Evolutionary conservation across 2,329 filamentous ascomycete genomes (phyloP).

Genomic region (Ceratocystiopsis sp.): DNA sequence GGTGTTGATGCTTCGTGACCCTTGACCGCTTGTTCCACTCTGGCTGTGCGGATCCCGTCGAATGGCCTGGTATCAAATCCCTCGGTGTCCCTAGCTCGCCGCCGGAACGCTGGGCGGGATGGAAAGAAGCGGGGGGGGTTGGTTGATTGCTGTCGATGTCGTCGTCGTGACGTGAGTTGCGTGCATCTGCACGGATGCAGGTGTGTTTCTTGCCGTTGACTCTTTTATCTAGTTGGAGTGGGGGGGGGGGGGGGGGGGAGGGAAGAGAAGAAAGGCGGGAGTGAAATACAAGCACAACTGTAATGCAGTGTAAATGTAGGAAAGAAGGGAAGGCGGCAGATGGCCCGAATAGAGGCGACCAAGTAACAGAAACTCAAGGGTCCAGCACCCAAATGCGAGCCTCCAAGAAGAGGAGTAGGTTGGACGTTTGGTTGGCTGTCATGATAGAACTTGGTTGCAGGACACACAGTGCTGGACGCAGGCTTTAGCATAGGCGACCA

Average conservation of each 20-base stretch:
- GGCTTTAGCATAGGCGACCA: too few relatives aligned
- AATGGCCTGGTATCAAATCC: too few relatives aligned
- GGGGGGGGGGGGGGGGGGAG: conserved; percentile 1
- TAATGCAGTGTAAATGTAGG: not conserved
- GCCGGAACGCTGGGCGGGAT: too few relatives aligned
- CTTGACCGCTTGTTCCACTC: too few relatives aligned
- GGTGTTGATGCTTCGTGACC: too few relatives aligned
- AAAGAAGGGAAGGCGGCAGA: not conserved
- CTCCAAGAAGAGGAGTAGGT: conserved; percentile 27
- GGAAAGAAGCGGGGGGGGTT: too few relatives aligned
- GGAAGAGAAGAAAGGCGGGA: too few relatives aligned
- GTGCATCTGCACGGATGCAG: conserved; percentile 1
- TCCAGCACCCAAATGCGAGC: conserved; percentile 25
- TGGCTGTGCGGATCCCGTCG: too few relatives aligned
- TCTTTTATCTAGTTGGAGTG: not conserved
- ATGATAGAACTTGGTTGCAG: conserved; percentile 21
- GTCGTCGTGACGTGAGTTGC: conserved; percentile 9
- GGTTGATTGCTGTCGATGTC: conserved; percentile 9
- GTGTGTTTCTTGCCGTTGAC: not conserved
- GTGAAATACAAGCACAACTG: too few relatives aligned
- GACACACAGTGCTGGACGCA: too few relatives aligned
- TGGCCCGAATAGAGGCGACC: not conserved
- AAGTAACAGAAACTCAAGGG: conserved; percentile 17
- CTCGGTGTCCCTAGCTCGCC: too few relatives aligned
- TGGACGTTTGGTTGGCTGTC: conserved; percentile 24